phyloP scores from a whole-genome alignment of 2,329 filamentous ascomycete genomes.

The Fusarium sambucinum region DNA sequence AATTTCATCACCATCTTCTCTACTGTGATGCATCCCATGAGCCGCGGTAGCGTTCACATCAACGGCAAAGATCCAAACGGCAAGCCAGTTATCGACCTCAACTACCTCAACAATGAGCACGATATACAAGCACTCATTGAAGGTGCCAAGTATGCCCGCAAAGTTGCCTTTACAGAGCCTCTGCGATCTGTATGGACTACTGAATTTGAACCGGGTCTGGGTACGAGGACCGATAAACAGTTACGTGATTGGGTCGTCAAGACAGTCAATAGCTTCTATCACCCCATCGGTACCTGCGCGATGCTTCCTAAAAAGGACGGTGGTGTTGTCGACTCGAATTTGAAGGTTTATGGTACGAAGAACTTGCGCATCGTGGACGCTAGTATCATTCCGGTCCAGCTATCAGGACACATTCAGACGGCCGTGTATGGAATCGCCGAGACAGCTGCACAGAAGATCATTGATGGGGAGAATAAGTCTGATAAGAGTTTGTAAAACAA shows the following conservation, averaged over 20 bases:
- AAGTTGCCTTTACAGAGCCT: constrained; percentile 5
- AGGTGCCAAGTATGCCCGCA: constrained; percentile 5
- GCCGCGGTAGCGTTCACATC: constrained; percentile 8
- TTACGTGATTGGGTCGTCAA: constrained; percentile 4
- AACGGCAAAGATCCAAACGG: not conserved
- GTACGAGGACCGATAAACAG: not conserved
- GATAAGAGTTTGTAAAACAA: not conserved
- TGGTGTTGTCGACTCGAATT: not conserved
- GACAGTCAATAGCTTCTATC: constrained; percentile 12
- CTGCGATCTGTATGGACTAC: not conserved
- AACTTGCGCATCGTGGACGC: constrained; percentile 13
- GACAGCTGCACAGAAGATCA: not conserved
- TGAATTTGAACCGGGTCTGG: not conserved
- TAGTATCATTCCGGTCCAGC: constrained; percentile 10
- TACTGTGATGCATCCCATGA: constrained; percentile 9
- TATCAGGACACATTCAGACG: constrained; percentile 6
- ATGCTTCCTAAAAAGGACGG: constrained; percentile 5
- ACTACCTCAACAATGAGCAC: constrained; percentile 9
- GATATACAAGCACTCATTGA: constrained; percentile 1
- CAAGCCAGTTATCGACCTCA: not conserved
- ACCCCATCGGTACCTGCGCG: not conserved
- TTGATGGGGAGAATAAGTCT: not conserved
- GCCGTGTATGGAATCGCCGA: constrained; percentile 8
- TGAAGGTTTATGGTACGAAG: not conserved
- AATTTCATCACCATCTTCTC: constrained; percentile 6